Base-by-base conservation (phyloP, 306 rosid genomes). In the Senna siamea region DNA sequence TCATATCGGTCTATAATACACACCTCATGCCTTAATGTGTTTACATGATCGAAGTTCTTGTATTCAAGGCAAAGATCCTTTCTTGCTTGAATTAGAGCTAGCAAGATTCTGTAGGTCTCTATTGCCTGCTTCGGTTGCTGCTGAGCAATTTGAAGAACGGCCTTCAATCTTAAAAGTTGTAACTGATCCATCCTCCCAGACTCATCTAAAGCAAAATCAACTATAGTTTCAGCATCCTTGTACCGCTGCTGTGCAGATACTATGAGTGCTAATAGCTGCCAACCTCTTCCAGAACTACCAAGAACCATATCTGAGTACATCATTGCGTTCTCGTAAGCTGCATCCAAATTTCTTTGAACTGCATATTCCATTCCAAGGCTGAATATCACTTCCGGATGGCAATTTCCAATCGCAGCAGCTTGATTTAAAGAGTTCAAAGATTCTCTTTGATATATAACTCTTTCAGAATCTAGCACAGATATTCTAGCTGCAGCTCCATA, bases 111-210 rank as follows among this genome's bases (percentile, higher is more conserved):
- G 80, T 89, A 92, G 69, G 92, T 92, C 82, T 94, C 99, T 76
- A 92, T 84, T 54, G 99, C 97, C 80, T 88, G 89, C 82, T 89
- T 94, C 44, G 99, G 99, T 68, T 80, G 89, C 80, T 89, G 81
- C 83, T 79, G 89, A 64, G 96, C 58, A 80, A 94, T 85, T 87
- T 87, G 92, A 64, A 94, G 92, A 15, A 87, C 86, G 20, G 97
- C 96, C 81, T 92, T 92, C 83, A 92, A 72, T 79, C 96, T 83
- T 56, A 89, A 87, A 85, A 92, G 87, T 76, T 84, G 88, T 76
- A 92, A 85, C 57, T 92, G 99, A 76, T 87, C 99, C n/a, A 53
- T 56, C 60, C 76, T 82, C 26, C 78, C 87, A 5, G 78, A 78
- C 79, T 89, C 99, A 7, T 94, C 99, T 78, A 94, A 68, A 53